phyloP scores from a whole-genome alignment of 1,284 basidiomycete genomes.

The Microbotryum silenes-acaulis region DNA sequence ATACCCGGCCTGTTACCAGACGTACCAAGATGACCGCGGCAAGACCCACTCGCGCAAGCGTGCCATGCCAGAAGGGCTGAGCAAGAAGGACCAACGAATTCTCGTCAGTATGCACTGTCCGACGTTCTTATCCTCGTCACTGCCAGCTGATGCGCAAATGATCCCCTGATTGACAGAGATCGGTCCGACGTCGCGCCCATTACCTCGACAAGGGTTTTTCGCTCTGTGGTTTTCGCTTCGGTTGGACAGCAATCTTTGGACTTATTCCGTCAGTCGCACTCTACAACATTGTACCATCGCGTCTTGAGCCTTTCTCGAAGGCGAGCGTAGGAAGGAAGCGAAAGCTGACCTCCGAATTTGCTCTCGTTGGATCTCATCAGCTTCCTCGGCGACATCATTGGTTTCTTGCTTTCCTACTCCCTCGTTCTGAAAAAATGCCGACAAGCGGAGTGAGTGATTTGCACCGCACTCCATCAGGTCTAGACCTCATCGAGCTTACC shows the following conservation, averaged over 20 bases:
- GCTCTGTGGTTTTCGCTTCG: constrained; percentile 47
- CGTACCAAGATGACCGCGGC: constrained; percentile 4
- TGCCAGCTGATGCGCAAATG: not conserved
- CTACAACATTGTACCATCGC: no score
- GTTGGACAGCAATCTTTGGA: constrained; percentile 15
- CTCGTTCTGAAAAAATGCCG: constrained; percentile 29
- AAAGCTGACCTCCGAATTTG: no score
- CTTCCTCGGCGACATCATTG: constrained; percentile 28
- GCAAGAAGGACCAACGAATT: constrained; percentile 28
- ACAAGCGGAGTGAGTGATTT: constrained; percentile 21
- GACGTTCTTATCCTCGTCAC: no score
- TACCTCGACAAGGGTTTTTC: constrained; percentile 84
- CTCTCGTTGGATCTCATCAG: constrained; percentile 19
- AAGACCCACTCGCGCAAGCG: constrained; percentile 18
- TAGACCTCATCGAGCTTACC: no score
- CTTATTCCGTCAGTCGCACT: constrained; percentile 16
- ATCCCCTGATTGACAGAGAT: constrained; percentile 10
- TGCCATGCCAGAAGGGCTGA: constrained; percentile 21
- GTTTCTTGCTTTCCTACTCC: constrained; percentile 31
- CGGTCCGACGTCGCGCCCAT: constrained; percentile 58
- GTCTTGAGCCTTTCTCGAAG: no score
- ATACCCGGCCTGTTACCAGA: no score
- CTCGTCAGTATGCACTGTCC: constrained; percentile 11
- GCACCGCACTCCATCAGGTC: not conserved
- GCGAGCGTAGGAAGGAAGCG: no score